Conservation (phyloP, 176 grass and related monocot species). For the Puccinellia tenuiflora region DNA sequence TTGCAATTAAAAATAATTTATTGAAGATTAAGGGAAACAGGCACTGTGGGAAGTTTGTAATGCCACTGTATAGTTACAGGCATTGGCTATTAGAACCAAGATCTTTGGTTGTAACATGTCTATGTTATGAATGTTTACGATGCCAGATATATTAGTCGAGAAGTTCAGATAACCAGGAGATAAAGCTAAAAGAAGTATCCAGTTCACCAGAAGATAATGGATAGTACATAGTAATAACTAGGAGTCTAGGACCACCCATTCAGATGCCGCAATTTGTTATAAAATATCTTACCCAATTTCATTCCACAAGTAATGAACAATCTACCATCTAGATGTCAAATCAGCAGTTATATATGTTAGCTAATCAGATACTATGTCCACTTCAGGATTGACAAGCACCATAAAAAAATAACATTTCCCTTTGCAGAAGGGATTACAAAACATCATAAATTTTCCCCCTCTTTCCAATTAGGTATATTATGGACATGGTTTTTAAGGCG, state of each 20-base stretch:
- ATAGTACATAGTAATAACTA: not conserved
- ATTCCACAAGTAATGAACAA: too few relatives aligned
- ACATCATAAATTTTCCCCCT: not conserved
- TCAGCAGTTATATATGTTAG: too few relatives aligned
- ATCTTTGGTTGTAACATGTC: not conserved
- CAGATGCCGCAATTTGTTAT: too few relatives aligned
- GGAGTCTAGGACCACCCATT: not conserved
- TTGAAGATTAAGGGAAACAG: not conserved
- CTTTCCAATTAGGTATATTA: not conserved
- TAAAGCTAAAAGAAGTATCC: not conserved
- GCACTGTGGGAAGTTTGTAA: not conserved
- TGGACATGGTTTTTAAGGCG: too few relatives aligned
- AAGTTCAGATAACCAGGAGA: not conserved
- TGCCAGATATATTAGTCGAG: not conserved
- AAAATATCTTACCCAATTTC: too few relatives aligned
- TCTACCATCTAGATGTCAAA: too few relatives aligned
- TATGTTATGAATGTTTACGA: not conserved
- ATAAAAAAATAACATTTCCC: too few relatives aligned
- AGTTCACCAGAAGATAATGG: not conserved
- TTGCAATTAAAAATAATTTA: not conserved
- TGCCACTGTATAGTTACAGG: not conserved
- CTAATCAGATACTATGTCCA: too few relatives aligned
- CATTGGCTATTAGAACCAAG: not conserved
- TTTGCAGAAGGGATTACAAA: not conserved
- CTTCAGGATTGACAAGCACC: too few relatives aligned